Evolutionary conservation across 2,329 filamentous ascomycete species (phyloP).

Genomic region (Trichoderma sp.): DNA sequence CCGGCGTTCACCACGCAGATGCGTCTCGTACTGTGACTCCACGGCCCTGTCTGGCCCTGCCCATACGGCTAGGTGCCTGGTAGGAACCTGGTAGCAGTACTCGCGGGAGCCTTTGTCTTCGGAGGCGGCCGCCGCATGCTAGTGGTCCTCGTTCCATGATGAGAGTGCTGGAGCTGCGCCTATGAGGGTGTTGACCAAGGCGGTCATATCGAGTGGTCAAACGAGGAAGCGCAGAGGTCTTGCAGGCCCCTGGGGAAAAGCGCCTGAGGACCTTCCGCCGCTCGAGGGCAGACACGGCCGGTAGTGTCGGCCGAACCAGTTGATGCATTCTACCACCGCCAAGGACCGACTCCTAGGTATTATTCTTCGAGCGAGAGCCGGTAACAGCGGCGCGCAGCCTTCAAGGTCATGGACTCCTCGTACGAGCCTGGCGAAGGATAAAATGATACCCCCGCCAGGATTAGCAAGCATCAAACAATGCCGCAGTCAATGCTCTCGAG

Average conservation of each 20-base stretch:
- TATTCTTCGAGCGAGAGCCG: background rate
- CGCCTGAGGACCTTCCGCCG: background rate
- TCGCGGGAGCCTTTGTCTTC: background rate
- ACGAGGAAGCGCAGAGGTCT: background rate
- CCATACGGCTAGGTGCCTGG: background rate
- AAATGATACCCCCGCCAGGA: background rate
- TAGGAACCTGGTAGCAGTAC: background rate
- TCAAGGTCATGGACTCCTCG: background rate
- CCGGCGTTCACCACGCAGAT: constrained; percentile 25
- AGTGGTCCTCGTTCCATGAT: constrained; percentile 4
- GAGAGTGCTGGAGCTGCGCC: background rate
- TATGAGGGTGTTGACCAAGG: background rate
- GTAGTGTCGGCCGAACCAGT: constrained; percentile 14
- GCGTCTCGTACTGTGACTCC: constrained; percentile 18
- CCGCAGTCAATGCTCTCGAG: background rate
- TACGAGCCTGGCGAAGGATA: background rate
- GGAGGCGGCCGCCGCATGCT: constrained; percentile 17
- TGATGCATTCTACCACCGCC: constrained; percentile 5
- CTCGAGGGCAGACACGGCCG: background rate
- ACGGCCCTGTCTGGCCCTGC: background rate
- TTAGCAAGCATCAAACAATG: constrained; percentile 2
- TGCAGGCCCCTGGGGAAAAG: constrained; percentile 3
- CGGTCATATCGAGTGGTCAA: background rate
- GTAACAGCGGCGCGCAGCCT: background rate
- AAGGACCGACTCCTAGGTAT: background rate